phyloP scores from a whole-genome alignment of 2,329 filamentous ascomycete species.

The Xylaria polymorpha region DNA sequence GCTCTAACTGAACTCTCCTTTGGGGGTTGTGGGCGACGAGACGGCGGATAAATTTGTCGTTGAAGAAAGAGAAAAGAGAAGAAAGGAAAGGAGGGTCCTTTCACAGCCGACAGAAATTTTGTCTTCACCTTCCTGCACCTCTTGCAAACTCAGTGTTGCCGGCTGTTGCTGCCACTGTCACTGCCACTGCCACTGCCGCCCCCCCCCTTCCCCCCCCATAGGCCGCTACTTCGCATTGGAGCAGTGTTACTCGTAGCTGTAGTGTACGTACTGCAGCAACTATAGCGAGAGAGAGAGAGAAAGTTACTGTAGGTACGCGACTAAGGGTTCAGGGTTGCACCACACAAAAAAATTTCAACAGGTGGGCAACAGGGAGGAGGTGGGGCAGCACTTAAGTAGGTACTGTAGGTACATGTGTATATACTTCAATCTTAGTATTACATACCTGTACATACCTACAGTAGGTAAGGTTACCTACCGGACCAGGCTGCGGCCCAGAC shows the following conservation, averaged over 20 bases:
- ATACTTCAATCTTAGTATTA: too few species aligned
- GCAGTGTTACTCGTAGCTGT: too few species aligned
- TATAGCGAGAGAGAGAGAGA: too few species aligned
- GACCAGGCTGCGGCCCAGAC: too few species aligned
- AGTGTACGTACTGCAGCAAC: too few species aligned
- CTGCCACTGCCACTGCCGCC: constrained; percentile 1
- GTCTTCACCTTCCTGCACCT: constrained; percentile 37
- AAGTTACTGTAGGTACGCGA: too few species aligned
- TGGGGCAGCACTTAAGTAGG: constrained; percentile 3
- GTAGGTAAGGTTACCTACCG: too few species aligned
- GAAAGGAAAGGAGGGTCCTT: constrained; percentile 50
- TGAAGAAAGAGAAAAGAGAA: constrained; percentile 53
- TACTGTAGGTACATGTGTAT: neutral
- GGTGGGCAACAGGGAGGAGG: constrained; percentile 1
- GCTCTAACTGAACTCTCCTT: constrained; percentile 63
- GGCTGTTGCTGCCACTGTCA: constrained; percentile 8
- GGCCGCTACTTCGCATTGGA: neutral
- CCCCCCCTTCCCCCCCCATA: neutral
- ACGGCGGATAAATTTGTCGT: constrained; percentile 64
- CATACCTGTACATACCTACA: too few species aligned
- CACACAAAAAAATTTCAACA: constrained; percentile 27
- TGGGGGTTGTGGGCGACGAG: constrained; percentile 57
- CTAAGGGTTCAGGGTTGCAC: constrained; percentile 22
- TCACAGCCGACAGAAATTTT: constrained; percentile 49
- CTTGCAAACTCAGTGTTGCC: constrained; percentile 25